Evolutionary conservation across 371 early-diverging fungal species (phyloP), one percentile per base, ranked within the genome.

Genomic region (Mortierella sp.): DNA sequence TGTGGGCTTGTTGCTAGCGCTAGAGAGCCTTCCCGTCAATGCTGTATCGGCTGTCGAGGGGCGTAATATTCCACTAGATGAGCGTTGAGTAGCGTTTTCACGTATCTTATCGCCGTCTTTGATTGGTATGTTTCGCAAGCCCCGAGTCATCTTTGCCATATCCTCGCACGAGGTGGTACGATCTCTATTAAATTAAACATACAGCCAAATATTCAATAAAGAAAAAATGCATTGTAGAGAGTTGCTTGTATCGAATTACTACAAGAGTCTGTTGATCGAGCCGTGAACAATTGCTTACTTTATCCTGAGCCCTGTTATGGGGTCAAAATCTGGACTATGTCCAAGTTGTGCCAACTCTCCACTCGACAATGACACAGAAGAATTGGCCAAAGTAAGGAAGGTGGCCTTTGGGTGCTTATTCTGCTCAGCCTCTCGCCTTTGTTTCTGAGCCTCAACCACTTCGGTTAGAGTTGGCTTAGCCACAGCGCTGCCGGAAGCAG

Each of bases 251-350:
- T 9, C 19, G 12, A n/a, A 15, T 34, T 22, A 40, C 15, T 7
- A 31, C 19, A 40, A 8, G 17, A 42, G 22, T 29, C 13, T 3
- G 28, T 22, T 19, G 29, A 32, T n/a, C n/a, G n/a, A n/a, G 17
- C 35, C 47, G n/a, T 47, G n/a, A n/a, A 17, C 17, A n/a, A 6
- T 4, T n/a, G 10, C 43, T 1, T 74, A 74, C 74, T 37, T 42
- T 68, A 74, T 74, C 55, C 60, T 61, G 19, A 74, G 64, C 10
- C 63, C 58, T 45, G 74, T 64, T 19, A 64, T 49, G 4, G 74
- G 64, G 29, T 74, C 74, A 53, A 58, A 64, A 0, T 43, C 68
- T 13, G 32, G 35, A 28, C 64, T 54, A 28, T 68, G 73, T 8
- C 67, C 59, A 17, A 57, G 57, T 23, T 29, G 45, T 10, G 37